Base-by-base conservation (phyloP, 2,329 filamentous ascomycete genomes). In the Aspergillus tanneri region DNA sequence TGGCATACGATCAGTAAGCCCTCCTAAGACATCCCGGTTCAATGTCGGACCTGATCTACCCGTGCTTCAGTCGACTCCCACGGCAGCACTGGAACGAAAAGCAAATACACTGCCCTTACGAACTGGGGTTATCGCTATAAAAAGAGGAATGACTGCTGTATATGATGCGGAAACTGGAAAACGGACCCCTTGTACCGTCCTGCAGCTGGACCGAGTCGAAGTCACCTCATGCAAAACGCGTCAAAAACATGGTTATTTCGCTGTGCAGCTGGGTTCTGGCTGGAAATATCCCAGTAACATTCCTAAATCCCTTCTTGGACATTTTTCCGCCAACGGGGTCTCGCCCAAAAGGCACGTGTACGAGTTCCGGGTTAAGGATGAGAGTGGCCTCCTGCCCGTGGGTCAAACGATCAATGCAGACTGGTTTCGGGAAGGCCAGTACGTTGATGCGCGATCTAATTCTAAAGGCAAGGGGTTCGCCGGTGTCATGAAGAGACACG, bases 401-500 rank as follows among this genome's bases (percentile, higher is more conserved):
- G 93, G 93, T 34, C 77, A 85, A 60, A 77, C 81, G 60, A 81
- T 99, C 57, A 79, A 81, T 53, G 89, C 93, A n/a, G 85, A 88
- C 63, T 95, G 93, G 88, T 97, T 97, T 74, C 79, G 85, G 61
- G 82, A 86, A 64, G 93, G 93, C 14, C 90, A 96, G 73, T 95
- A 84, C 71, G 87, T 99, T 51, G 93, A 99, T 74, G 85, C 90
- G 45, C 81, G 85, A 62, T 86, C 84, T 40, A 83, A 87, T 64
- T 86, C 84, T 60, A 83, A 88, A 66, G 93, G 93, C 44, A 92
- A 90, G 82, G 93, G 93, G 6, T 99, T 96, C 69, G 89, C 87
- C 8, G 93, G 93, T 80, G 93, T 89, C 58, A 99, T 99, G 93
- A 99, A 99, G 83, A 81, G 88, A 60, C 88, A 92, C 75, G 90